phyloP scores from a whole-genome alignment of 805 yeast genomes.

The Schwanniomyces occidentalis region DNA sequence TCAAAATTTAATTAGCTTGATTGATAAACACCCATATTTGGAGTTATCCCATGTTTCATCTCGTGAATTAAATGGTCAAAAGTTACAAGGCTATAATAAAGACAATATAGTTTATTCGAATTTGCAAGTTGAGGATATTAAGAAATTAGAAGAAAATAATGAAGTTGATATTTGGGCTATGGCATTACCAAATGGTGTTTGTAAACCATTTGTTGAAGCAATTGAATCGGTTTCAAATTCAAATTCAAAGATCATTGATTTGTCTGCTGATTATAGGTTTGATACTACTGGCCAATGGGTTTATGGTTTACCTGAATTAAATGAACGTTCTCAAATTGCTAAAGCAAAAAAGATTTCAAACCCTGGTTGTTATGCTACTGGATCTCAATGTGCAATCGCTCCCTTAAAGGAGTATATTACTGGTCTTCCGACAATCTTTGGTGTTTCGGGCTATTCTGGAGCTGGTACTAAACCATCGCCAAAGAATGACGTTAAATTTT shows the following conservation, averaged over 20 bases:
- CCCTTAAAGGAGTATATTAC: conserved; percentile 71
- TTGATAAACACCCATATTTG: conserved; percentile 82
- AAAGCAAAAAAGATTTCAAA: conserved; percentile 81
- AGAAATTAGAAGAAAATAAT: conserved; percentile 67
- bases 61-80: conserved; percentile 88
- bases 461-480: conserved; percentile 99
- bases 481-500: conserved; percentile 77
- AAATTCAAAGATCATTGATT: conserved; percentile 80
- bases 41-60: conserved; percentile 94
- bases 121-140: conserved; percentile 83
- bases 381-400: conserved; percentile 84
- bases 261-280: conserved; percentile 95
- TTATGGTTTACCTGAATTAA: conserved; percentile 94
- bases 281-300: conserved; percentile 87
- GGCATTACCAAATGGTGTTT: conserved; percentile 98
- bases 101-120: conserved; percentile 78
- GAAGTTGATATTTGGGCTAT: conserved; percentile 96
- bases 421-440: conserved; percentile 84
- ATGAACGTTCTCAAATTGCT: conserved; percentile 64
- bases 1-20: conserved; percentile 83
- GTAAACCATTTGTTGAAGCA: conserved; percentile 82
- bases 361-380: conserved; percentile 99
- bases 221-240: conserved; percentile 66
- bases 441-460: conserved; percentile 98
- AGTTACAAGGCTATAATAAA: conserved; percentile 84